These are phyloP conservation scores for Yamadazyma membranifaciens DNA, from an alignment of 1,139 yeast genomes.

Conservation along the genomic window DNA sequence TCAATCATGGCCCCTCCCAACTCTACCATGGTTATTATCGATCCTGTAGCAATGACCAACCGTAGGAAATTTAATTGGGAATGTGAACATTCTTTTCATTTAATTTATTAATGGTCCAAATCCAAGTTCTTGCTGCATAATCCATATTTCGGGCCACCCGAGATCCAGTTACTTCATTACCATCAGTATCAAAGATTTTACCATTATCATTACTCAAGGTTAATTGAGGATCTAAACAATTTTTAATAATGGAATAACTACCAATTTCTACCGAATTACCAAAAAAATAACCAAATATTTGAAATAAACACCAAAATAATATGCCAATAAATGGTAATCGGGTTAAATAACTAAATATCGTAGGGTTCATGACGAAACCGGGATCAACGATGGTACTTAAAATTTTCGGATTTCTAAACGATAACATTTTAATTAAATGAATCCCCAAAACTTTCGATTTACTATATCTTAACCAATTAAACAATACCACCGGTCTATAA, in stretches of 20 bases:
- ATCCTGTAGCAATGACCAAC: too few species aligned
- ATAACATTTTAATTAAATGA: slow-evolving; percentile 66
- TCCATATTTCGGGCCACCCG: slow-evolving; percentile 57
- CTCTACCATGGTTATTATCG: too few species aligned
- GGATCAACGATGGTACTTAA: slow-evolving; percentile 75
- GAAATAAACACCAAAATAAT: slow-evolving; percentile 67
- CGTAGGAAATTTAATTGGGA: slow-evolving; percentile 11
- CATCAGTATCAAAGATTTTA: slow-evolving; percentile 62
- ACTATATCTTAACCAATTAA: slow-evolving; percentile 80
- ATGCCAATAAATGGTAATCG: slow-evolving; percentile 74
- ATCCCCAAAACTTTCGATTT: slow-evolving; percentile 79
- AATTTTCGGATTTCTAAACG: slow-evolving; percentile 65
- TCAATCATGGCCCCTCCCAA: too few species aligned
- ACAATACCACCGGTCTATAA: slow-evolving; percentile 60
- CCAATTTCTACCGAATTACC: slow-evolving; percentile 78
- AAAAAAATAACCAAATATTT: slow-evolving; percentile 61
- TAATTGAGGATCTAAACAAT: slow-evolving; percentile 58
- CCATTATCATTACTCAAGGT: slow-evolving; percentile 62
- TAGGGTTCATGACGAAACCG: slow-evolving; percentile 81
- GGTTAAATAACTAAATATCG: slow-evolving; percentile 72
- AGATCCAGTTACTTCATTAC: slow-evolving; percentile 54
- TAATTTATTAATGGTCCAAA: slow-evolving; percentile 73
- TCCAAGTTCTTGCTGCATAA: slow-evolving; percentile 73
- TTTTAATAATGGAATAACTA: slow-evolving; percentile 60
- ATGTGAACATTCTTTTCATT: slow-evolving; percentile 43